Percentiles rank a stretch among this genome's conserved stretches.
Evolutionary conservation across 2,329 filamentous ascomycete species (phyloP).

Genomic region (Blumeria hordei): DNA sequence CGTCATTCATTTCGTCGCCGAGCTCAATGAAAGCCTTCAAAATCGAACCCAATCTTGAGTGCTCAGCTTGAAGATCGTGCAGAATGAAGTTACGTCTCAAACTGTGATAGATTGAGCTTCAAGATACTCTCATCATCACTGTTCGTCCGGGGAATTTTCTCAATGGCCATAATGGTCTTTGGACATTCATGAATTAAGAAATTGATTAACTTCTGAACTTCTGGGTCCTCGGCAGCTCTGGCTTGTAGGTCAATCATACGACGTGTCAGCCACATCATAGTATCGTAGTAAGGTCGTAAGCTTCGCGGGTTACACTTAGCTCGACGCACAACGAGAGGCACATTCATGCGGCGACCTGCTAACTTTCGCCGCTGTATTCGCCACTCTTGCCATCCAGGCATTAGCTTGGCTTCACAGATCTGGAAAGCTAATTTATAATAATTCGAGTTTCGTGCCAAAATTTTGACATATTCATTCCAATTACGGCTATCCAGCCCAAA

Average conservation of each 20-base stretch:
- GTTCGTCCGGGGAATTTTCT: constrained; percentile 10
- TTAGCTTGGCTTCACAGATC: constrained; percentile 53
- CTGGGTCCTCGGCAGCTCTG: constrained; percentile 9
- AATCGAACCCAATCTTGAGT: no score
- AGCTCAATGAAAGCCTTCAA: no score
- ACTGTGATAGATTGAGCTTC: not conserved
- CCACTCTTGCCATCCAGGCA: constrained; percentile 63
- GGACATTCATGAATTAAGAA: constrained; percentile 12
- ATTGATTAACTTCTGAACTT: constrained; percentile 8
- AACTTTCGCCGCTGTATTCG: constrained; percentile 6
- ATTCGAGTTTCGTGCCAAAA: constrained; percentile 34
- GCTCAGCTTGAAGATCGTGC: no score
- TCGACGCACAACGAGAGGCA: constrained; percentile 9
- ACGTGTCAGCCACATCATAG: constrained; percentile 12
- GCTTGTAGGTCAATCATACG: constrained; percentile 11
- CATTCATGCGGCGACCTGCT: constrained; percentile 8
- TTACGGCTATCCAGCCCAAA: constrained; percentile 53
- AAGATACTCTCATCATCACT: not conserved
- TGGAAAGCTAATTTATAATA: constrained; percentile 40
- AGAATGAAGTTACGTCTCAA: not conserved
- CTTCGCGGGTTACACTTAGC: constrained; percentile 7
- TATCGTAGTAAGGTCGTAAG: constrained; percentile 12
- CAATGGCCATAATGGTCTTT: constrained; percentile 12
- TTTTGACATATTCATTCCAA: constrained; percentile 57
- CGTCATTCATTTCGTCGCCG: no score